Evolutionary conservation across 345 rosid genomes (phyloP).

Genomic region (Chamaenerion angustifolium): DNA sequence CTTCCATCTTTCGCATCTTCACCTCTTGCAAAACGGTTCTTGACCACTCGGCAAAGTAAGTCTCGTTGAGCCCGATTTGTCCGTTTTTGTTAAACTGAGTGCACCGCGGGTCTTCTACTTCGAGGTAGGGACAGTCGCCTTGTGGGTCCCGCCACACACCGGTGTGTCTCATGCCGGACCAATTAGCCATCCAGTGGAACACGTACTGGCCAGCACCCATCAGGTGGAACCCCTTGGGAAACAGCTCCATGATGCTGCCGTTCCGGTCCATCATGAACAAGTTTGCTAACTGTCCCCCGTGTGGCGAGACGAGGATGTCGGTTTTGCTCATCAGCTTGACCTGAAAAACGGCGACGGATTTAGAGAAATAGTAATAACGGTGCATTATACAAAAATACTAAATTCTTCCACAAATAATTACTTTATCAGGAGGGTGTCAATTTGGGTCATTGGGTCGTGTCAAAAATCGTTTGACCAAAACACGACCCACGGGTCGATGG

Average conservation of each 20-base stretch:
- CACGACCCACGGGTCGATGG: no score
- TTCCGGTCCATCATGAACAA: slow-evolving; percentile 50
- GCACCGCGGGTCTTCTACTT: slow-evolving; percentile 36
- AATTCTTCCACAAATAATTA: no score
- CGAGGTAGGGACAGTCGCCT: slow-evolving; percentile 38
- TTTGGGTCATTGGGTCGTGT: no score
- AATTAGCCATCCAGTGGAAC: slow-evolving; percentile 44
- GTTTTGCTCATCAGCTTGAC: slow-evolving; percentile 49
- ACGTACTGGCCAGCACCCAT: slow-evolving; percentile 67
- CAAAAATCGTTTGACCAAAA: no score
- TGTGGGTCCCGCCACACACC: slow-evolving; percentile 60
- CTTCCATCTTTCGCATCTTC: slow-evolving; percentile 6
- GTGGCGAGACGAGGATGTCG: slow-evolving; percentile 46
- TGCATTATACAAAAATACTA: no score
- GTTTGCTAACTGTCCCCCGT: slow-evolving; percentile 66
- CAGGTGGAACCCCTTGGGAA: slow-evolving; percentile 44
- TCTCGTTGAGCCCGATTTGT: slow-evolving; percentile 38
- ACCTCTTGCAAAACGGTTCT: slow-evolving; percentile 29
- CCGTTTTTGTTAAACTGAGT: slow-evolving; percentile 40
- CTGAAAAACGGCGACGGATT: slow-evolving; percentile 7
- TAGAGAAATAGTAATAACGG: no score
- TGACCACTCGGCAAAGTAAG: slow-evolving; percentile 37
- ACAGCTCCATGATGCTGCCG: slow-evolving; percentile 63
- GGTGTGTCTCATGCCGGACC: slow-evolving; percentile 62
- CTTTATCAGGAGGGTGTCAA: no score